A percentile compares a stretch with the other conserved stretches of the same genome.
phyloP scores from a whole-genome alignment of 179 eudicot genomes.

The Pouteria campechiana region DNA sequence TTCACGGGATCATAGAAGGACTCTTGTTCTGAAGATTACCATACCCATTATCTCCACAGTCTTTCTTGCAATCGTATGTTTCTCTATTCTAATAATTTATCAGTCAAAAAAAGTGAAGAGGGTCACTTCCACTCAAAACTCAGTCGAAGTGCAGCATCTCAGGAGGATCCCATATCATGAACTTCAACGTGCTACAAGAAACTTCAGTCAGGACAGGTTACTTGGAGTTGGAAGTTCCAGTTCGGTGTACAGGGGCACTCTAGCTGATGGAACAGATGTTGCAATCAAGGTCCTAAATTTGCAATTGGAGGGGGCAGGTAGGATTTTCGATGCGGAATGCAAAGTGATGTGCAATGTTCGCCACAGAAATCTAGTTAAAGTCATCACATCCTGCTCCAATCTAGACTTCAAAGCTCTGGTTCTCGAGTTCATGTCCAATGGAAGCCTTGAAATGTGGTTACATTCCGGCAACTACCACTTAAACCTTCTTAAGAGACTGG shows the following conservation, averaged over 20 bases:
- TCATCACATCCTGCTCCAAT: slow-evolving; percentile 14
- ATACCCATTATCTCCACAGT: too few relatives aligned
- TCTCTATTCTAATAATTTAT: too few relatives aligned
- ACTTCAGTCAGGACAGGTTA: slow-evolving; percentile 9
- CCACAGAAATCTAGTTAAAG: slow-evolving; percentile 12
- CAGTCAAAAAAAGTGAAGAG: too few relatives aligned
- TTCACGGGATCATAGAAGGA: too few relatives aligned
- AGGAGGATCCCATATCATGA: slow-evolving; percentile 9
- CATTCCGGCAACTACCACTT: slow-evolving; percentile 2
- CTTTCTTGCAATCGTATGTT: too few relatives aligned
- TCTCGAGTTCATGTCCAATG: slow-evolving; percentile 16
- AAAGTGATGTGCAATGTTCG: slow-evolving; percentile 10
- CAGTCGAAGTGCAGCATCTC: too few relatives aligned
- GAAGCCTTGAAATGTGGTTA: slow-evolving; percentile 22
- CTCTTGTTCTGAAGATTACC: too few relatives aligned
- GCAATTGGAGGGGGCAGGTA: slow-evolving; percentile 3
- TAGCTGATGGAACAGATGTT: slow-evolving; percentile 6
- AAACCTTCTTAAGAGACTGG: slow-evolving; percentile 2
- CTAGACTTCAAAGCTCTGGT: slow-evolving; percentile 19
- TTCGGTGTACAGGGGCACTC: slow-evolving; percentile 10
- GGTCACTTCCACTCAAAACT: too few relatives aligned
- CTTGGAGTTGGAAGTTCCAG: slow-evolving; percentile 17
- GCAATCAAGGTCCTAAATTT: slow-evolving; percentile 17
- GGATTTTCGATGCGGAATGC: slow-evolving; percentile 15
- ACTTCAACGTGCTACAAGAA: slow-evolving; percentile 5